These are phyloP conservation scores for Pythium vanterpoolii DNA, from an alignment of 352 stramenopile genomes.

Conservation along the genomic window DNA sequence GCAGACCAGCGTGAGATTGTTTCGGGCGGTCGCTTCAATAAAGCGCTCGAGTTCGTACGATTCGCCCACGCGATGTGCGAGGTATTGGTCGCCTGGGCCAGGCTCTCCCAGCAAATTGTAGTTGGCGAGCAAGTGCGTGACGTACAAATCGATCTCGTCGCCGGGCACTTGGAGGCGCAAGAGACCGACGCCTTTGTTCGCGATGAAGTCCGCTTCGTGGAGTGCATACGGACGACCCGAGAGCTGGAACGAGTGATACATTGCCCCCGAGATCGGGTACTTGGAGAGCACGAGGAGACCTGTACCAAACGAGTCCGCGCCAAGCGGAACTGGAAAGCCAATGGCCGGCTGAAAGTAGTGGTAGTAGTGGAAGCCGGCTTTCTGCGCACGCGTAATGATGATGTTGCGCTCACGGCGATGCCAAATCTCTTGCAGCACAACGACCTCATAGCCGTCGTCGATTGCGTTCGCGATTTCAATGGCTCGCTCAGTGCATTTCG, in stretches of 20 bases:
- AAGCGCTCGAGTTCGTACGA: constrained; percentile 77
- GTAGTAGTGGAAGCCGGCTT: constrained; percentile 67
- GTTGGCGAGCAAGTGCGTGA: constrained; percentile 76
- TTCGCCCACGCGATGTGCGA: constrained; percentile 58
- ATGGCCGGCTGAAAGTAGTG: constrained; percentile 83
- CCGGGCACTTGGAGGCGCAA: constrained; percentile 56
- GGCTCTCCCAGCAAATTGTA: constrained; percentile 72
- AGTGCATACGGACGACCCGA: constrained; percentile 74
- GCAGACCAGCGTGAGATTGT: constrained; percentile 56
- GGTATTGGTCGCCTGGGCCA: constrained; percentile 62
- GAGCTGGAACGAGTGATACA: constrained; percentile 78
- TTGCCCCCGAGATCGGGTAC: constrained; percentile 50
- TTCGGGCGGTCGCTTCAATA: constrained; percentile 54
- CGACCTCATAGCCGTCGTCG: constrained; percentile 58
- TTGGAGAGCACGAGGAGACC: constrained; percentile 73
- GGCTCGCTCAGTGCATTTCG: constrained; percentile 64
- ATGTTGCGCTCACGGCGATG: constrained; percentile 75
- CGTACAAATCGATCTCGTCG: constrained; percentile 69
- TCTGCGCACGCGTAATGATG: constrained; percentile 53
- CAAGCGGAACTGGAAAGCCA: constrained; percentile 70
- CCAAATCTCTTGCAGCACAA: constrained; percentile 85
- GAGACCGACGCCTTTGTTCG: constrained; percentile 74
- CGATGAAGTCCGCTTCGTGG: constrained; percentile 77
- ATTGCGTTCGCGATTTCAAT: constrained; percentile 66
- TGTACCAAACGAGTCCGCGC: constrained; percentile 70